Conservation (phyloP, 163 green algal species). For the Coccomyxa subellipsoidea region DNA sequence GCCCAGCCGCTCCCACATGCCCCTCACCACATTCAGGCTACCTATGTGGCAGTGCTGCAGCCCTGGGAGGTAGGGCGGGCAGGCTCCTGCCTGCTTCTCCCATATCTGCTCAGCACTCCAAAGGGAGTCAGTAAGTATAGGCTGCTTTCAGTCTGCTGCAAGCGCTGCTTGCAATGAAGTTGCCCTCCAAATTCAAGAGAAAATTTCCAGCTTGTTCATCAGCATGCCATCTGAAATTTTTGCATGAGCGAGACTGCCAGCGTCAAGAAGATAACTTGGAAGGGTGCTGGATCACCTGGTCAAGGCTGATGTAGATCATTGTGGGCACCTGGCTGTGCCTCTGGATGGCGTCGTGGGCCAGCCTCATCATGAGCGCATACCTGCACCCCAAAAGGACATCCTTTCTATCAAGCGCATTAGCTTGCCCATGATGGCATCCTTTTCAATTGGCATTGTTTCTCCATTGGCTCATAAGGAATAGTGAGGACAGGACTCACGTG, state of each 20-base stretch:
- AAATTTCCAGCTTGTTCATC: no score
- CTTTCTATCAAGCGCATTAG: not conserved
- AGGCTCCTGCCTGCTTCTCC: not conserved
- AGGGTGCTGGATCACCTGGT: not conserved
- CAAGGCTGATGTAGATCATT: conserved; percentile 8
- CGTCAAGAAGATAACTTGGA: no score
- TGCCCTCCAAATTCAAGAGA: no score
- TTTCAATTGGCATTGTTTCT: not conserved
- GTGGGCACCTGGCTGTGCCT: not conserved
- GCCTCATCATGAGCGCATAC: not conserved
- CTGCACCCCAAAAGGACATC: not conserved
- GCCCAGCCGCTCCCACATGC: conserved; percentile 9
- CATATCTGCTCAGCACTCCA: not conserved
- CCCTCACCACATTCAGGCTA: not conserved
- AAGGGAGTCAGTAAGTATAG: no score
- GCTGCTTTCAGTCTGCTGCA: no score
- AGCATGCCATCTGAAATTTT: no score
- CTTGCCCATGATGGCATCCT: not conserved
- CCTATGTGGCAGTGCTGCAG: conserved; percentile 13
- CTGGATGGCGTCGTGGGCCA: conserved; percentile 9
- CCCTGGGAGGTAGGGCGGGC: not conserved
- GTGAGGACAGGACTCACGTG: not conserved
- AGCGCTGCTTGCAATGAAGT: no score
- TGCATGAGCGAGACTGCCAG: no score
- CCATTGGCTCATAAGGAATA: not conserved